Conservation (phyloP, 2,329 filamentous ascomycete genomes). For the Diaporthe caulivora region DNA sequence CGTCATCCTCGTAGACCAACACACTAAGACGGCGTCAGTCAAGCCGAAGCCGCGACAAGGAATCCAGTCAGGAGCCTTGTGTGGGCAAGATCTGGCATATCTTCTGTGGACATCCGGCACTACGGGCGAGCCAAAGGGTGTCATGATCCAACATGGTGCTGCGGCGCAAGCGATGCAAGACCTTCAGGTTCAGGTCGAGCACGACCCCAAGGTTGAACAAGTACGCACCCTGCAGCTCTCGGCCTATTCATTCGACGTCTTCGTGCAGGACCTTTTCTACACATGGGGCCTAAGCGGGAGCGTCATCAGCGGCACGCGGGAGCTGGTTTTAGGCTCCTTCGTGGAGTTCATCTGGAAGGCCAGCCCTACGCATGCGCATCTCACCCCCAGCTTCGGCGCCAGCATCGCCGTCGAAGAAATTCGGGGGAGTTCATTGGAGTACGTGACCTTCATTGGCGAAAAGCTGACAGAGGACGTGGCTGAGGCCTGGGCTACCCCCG, state of each 20-base stretch:
- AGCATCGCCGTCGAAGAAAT: slow-evolving; percentile 42
- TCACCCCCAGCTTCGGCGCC: slow-evolving; percentile 30
- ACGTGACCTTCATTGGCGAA: slow-evolving; percentile 52
- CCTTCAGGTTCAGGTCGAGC: slow-evolving; percentile 50
- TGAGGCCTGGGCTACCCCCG: slow-evolving; percentile 52
- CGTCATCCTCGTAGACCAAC: slow-evolving; percentile 47
- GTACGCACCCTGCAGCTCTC: slow-evolving; percentile 33
- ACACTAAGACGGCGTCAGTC: slow-evolving; percentile 35
- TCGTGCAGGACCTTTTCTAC: slow-evolving; percentile 74
- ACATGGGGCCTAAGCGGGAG: slow-evolving; percentile 71
- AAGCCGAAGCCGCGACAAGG: slow-evolving; percentile 32
- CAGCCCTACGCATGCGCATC: slow-evolving; percentile 27
- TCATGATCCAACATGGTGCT: slow-evolving; percentile 49
- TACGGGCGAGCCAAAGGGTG: slow-evolving; percentile 51
- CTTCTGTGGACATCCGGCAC: slow-evolving; percentile 51
- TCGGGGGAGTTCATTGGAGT: slow-evolving; percentile 23
- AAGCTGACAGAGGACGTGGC: slow-evolving; percentile 49
- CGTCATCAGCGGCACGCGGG: slow-evolving; percentile 68
- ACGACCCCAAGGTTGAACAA: slow-evolving; percentile 41
- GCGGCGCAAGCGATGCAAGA: slow-evolving; percentile 52
- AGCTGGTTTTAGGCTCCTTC: slow-evolving; percentile 67
- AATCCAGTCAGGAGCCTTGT: slow-evolving; percentile 6
- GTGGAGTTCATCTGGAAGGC: slow-evolving; percentile 28
- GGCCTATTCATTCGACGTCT: slow-evolving; percentile 41
- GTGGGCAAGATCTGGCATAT: slow-evolving; percentile 46